phyloP scores from a whole-genome alignment of 2,329 filamentous ascomycete species.

The Aureobasidium sp. region DNA sequence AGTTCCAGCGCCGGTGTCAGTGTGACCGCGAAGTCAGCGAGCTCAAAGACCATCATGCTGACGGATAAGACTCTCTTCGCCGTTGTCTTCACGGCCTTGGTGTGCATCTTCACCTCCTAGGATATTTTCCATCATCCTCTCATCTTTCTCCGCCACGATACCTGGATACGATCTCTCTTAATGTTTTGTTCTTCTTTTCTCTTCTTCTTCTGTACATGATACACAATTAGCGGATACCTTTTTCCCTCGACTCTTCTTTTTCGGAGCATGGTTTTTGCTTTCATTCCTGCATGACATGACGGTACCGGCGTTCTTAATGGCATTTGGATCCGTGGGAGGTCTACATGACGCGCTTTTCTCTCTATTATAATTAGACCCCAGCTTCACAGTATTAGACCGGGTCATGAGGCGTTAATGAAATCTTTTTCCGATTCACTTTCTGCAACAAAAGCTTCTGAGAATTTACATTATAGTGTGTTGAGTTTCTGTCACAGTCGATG shows the following conservation, averaged over 20 bases:
- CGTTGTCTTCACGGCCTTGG: neutral
- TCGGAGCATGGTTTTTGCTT: neutral
- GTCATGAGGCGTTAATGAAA: neutral
- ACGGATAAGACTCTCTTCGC: neutral
- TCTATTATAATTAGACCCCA: neutral
- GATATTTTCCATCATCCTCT: neutral
- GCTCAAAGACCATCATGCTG: neutral
- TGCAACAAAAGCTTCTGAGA: no score
- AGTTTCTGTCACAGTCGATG: no score
- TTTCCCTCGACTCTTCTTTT: neutral
- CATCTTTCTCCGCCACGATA: neutral
- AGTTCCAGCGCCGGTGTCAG: neutral
- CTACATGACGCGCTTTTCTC: neutral
- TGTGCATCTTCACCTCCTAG: slow-evolving; percentile 3
- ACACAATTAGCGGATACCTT: neutral
- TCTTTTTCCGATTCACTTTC: neutral
- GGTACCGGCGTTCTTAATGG: neutral
- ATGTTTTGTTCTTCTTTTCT: neutral
- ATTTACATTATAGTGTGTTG: no score
- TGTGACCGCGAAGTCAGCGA: neutral
- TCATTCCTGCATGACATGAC: neutral
- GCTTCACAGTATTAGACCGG: neutral
- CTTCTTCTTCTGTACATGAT: slow-evolving; percentile 4
- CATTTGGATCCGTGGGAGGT: neutral
- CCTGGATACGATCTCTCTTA: neutral